A percentile compares a stretch with the other conserved stretches of the same genome.
Conservation (phyloP, 306 rosid genomes). For the Vigna reflexopilosa region DNA sequence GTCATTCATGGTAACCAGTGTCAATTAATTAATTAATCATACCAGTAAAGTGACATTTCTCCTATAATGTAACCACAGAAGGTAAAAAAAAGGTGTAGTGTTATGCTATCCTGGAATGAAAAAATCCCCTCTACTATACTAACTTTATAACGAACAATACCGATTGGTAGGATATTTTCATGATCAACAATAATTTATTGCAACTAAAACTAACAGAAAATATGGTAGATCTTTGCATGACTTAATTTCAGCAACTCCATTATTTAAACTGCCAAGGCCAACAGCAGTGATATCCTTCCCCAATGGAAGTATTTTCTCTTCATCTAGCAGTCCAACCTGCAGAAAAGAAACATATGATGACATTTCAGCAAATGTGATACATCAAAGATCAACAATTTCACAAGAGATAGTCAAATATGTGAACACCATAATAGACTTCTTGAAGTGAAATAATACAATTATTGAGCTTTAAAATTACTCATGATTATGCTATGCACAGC, state of each 20-base stretch:
- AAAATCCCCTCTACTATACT: slow-evolving; percentile 13
- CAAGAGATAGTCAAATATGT: slow-evolving; percentile 3
- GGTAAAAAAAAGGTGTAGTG: slow-evolving; percentile 16
- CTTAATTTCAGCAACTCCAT: slow-evolving; percentile 78
- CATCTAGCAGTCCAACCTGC: slow-evolving; percentile 90
- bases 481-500: neutral
- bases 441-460: slow-evolving; percentile 6
- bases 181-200: slow-evolving; percentile 22
- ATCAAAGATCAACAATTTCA: slow-evolving; percentile 22
- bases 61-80: neutral
- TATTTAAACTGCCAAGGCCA: slow-evolving; percentile 67
- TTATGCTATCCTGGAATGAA: slow-evolving; percentile 9
- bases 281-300: slow-evolving; percentile 87
- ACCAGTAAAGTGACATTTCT: slow-evolving; percentile 17
- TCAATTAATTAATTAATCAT: neutral
- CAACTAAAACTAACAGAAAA: slow-evolving; percentile 71
- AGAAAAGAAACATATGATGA: slow-evolving; percentile 42
- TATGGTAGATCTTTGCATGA: slow-evolving; percentile 83
- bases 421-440: slow-evolving; percentile 33
- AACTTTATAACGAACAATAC: neutral
- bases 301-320: slow-evolving; percentile 87
- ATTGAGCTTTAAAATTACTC: slow-evolving; percentile 24
- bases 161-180: slow-evolving; percentile 25
- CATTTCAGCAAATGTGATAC: slow-evolving; percentile 37
- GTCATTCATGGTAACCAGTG: slow-evolving; percentile 27